Evolutionary conservation across 1,284 basidiomycete species (phyloP), one percentile per base, ranked within the genome.

Genomic region (Pyrrhoderma lamaoense): DNA sequence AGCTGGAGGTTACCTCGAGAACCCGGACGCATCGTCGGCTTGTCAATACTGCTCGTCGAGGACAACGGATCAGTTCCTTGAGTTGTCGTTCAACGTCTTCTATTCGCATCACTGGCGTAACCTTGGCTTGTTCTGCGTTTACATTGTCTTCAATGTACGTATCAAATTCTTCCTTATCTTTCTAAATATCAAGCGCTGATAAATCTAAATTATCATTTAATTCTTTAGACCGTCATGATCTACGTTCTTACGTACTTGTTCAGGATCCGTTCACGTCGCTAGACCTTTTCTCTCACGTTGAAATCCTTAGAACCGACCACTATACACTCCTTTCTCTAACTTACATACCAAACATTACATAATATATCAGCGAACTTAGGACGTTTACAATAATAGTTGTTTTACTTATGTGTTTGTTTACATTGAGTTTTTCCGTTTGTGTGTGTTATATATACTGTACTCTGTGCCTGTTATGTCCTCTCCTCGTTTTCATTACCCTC

Each of bases 1-100:
- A 13, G 70, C 71, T 35, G 80, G 79, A 0, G 88, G 85, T 1
- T 90, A 89, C 65, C 61, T 92, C 37, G 64, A 70, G 38, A 80
- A 89, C 64, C 70, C 79, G 0, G 60, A 73, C 23, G 79, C 78
- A 3, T 76, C 74, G 0, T 55, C 65, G 2, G 62, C 60, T 18
- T 87, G 84, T 62, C 57, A 72, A 37, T 85, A 79, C 64, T 85
- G 82, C 61, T 67, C 70, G 3, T 66, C 67, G 9, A 57, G 59
- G 2, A 69, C 68, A 8, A 70, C 73, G 2, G 72, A 78, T 55
- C 54, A 70, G 25, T 72, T 72, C 60, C 60, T 79, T 27, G 62
- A 56, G 11, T 31, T 37, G 7, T 63, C 31, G 23, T 77, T 77
- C 62, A 77, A 77, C 52, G 76, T 80, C 2, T 65, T 62, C 42